phyloP scores from a whole-genome alignment of 148 eudicot species.

The Spergularia marina region DNA sequence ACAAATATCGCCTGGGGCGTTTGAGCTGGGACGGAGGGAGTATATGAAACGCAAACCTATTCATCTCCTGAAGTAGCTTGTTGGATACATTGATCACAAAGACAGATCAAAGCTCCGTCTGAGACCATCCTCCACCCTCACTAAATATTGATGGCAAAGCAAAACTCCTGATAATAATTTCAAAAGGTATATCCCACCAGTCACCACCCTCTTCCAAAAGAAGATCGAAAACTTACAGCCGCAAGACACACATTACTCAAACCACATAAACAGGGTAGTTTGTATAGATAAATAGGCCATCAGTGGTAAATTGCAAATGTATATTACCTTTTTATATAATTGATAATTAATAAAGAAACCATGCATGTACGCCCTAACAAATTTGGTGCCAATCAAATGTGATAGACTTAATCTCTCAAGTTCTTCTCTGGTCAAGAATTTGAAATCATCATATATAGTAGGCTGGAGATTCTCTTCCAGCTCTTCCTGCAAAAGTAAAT shows the following conservation, averaged over 20 bases:
- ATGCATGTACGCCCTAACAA: constrained; percentile 90
- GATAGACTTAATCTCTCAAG: constrained; percentile 67
- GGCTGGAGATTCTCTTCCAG: constrained; percentile 83
- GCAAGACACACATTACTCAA: not conserved
- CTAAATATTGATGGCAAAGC: too few species aligned
- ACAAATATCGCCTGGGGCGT: too few species aligned
- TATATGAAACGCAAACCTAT: too few species aligned
- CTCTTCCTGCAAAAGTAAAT: constrained; percentile 62
- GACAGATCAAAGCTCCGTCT: too few species aligned
- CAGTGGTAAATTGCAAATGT: not conserved
- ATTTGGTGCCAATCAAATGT: constrained; percentile 75
- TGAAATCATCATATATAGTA: constrained; percentile 85
- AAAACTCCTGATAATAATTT: too few species aligned
- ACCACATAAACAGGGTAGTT: not conserved
- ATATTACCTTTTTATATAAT: constrained; percentile 66
- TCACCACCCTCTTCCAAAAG: too few species aligned
- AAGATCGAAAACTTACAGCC: not conserved
- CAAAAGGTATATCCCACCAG: too few species aligned
- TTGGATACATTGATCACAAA: too few species aligned
- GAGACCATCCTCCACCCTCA: too few species aligned
- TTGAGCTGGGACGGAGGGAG: too few species aligned
- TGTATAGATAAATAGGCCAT: not conserved
- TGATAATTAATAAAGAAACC: constrained; percentile 72
- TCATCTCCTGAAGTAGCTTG: too few species aligned
- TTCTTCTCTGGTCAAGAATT: constrained; percentile 82